phyloP scores from a whole-genome alignment of 768 basidiomycete genomes.

The Pleurotus ostreatus region DNA sequence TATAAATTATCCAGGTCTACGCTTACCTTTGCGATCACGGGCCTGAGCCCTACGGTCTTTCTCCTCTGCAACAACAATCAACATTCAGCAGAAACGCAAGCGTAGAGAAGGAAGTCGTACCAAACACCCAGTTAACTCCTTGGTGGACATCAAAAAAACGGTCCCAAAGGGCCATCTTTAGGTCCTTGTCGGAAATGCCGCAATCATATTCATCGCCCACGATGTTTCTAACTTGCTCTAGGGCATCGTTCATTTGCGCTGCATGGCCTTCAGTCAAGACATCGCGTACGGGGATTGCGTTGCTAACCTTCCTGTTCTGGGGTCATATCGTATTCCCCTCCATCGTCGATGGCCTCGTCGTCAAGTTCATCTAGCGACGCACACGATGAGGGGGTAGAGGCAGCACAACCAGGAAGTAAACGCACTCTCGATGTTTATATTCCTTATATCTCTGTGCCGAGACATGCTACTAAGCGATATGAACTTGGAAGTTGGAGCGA shows the following conservation, averaged over 20 bases:
- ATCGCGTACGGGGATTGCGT: slow-evolving; percentile 9
- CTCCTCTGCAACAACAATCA: slow-evolving; percentile 49
- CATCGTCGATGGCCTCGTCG: slow-evolving; percentile 75
- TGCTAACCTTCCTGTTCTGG: slow-evolving; percentile 71
- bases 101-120: slow-evolving; percentile 38
- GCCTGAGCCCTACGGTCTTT: slow-evolving; percentile 58
- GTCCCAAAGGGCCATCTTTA: slow-evolving; percentile 84
- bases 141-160: slow-evolving; percentile 81
- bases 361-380: slow-evolving; percentile 72
- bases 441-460: slow-evolving; percentile 84
- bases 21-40: slow-evolving; percentile 85
- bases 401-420: not conserved
- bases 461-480: slow-evolving; percentile 57
- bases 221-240: slow-evolving; percentile 63
- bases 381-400: slow-evolving; percentile 4
- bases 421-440: slow-evolving; percentile 75
- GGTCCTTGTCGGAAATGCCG: slow-evolving; percentile 67
- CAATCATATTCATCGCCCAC: slow-evolving; percentile 64
- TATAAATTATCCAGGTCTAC: slow-evolving; percentile 26
- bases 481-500: not conserved
- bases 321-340: slow-evolving; percentile 77
- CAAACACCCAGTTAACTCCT: slow-evolving; percentile 68
- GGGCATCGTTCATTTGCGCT: slow-evolving; percentile 67
- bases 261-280: slow-evolving; percentile 14
- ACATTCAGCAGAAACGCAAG: slow-evolving; percentile 6